A percentile compares a stretch with the other conserved stretches of the same genome.
phyloP scores from a whole-genome alignment of 108 stramenopile species.

The Cyclotella kingstonii region DNA sequence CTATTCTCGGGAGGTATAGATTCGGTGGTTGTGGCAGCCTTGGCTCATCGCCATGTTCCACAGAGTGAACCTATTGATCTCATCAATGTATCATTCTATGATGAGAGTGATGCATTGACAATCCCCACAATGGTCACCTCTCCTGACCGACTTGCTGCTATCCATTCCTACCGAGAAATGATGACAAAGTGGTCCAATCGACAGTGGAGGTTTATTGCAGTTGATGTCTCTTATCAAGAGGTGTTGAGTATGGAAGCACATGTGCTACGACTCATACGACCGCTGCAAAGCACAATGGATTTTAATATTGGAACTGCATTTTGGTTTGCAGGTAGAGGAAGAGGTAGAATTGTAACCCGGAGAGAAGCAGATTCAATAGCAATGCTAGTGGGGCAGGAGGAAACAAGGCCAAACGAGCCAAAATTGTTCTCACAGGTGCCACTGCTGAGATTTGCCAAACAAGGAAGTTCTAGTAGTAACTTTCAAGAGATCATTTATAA shows the following conservation, averaged over 20 bases:
- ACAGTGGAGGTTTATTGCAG: conserved; percentile 66
- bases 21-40: conserved; percentile 90
- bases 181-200: conserved; percentile 56
- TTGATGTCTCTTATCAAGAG: conserved; percentile 75
- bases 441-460: conserved; percentile 31
- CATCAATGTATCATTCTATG: conserved; percentile 88
- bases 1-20: conserved; percentile 97
- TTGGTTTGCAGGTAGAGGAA: conserved; percentile 89
- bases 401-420: background rate
- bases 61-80: conserved; percentile 67
- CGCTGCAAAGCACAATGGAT: conserved; percentile 87
- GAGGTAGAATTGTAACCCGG: conserved; percentile 32
- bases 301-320: conserved; percentile 95
- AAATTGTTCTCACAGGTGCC: conserved; percentile 23
- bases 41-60: conserved; percentile 71
- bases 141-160: conserved; percentile 90
- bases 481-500: no score
- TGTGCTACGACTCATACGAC: conserved; percentile 67
- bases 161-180: conserved; percentile 70
- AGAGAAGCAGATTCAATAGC: background rate
- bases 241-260: conserved; percentile 55
- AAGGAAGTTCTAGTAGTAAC: background rate
- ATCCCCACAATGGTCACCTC: conserved; percentile 44
- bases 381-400: background rate
- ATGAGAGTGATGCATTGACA: conserved; percentile 36